These are phyloP conservation scores for Suhomyces panamericanus DNA, from an alignment of 1,139 yeast genomes.

Conservation along the genomic window DNA sequence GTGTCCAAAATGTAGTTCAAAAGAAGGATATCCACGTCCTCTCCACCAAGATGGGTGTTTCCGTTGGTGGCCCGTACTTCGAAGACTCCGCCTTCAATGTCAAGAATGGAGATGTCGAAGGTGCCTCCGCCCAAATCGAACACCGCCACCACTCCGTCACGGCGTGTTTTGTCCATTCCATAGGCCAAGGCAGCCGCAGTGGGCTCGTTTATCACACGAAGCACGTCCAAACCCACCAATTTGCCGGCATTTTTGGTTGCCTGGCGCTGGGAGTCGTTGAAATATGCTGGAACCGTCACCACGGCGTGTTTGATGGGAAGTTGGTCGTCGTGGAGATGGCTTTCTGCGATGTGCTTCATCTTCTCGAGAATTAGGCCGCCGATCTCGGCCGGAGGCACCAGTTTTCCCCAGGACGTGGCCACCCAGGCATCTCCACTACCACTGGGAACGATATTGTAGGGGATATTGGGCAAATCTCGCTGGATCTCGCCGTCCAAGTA, in stretches of 20 bases:
- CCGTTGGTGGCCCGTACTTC: slow-evolving; percentile 85
- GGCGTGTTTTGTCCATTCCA: slow-evolving; percentile 56
- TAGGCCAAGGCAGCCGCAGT: slow-evolving; percentile 84
- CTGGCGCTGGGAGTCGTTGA: slow-evolving; percentile 75
- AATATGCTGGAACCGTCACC: slow-evolving; percentile 79
- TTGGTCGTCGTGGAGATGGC: slow-evolving; percentile 34
- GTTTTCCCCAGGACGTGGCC: slow-evolving; percentile 35
- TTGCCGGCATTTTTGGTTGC: slow-evolving; percentile 76
- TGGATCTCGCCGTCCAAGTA: slow-evolving; percentile 66
- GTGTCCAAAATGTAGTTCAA: slow-evolving; percentile 52
- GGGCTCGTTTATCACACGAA: slow-evolving; percentile 75
- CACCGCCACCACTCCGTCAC: slow-evolving; percentile 69
- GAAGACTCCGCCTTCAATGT: slow-evolving; percentile 78
- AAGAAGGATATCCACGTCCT: slow-evolving; percentile 69
- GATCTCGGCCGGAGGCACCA: slow-evolving; percentile 57
- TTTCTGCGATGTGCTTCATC: slow-evolving; percentile 59
- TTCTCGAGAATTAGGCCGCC: slow-evolving; percentile 52
- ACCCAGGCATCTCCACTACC: slow-evolving; percentile 67
- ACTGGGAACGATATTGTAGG: slow-evolving; percentile 55
- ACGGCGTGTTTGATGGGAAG: slow-evolving; percentile 57
- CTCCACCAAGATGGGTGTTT: slow-evolving; percentile 82
- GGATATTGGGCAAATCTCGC: slow-evolving; percentile 53
- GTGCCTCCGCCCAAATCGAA: slow-evolving; percentile 86
- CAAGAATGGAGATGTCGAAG: slow-evolving; percentile 75
- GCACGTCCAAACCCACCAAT: slow-evolving; percentile 62